Evolutionary conservation across 2,329 filamentous ascomycete genomes (phyloP).

Genomic region (Trichoderma sp.): DNA sequence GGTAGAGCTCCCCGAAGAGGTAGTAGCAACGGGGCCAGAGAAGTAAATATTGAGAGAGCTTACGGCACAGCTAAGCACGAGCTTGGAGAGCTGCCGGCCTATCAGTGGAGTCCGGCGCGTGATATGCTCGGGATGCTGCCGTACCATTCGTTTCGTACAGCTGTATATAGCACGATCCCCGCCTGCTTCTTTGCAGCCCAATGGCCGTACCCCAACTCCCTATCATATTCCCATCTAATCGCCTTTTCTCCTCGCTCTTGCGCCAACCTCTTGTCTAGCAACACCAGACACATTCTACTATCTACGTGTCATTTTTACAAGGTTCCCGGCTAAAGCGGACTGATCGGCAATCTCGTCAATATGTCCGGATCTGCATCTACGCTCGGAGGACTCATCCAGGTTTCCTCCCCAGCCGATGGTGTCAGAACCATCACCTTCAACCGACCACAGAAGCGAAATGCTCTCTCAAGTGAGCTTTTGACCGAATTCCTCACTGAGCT

Average conservation of each 20-base stretch:
- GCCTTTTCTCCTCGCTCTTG: conserved; percentile 2
- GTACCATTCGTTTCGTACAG: conserved; percentile 3
- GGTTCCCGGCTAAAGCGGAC: neutral
- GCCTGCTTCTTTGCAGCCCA: conserved; percentile 10
- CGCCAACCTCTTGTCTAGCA: neutral
- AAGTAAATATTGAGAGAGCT: neutral
- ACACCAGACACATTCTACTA: neutral
- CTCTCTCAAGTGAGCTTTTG: conserved; percentile 55
- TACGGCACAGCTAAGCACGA: neutral
- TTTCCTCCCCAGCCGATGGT: conserved; percentile 30
- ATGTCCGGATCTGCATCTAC: conserved; percentile 23
- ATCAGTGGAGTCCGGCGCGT: conserved; percentile 14
- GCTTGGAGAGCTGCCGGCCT: neutral
- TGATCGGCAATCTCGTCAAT: conserved; percentile 18
- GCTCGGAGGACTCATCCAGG: conserved; percentile 25
- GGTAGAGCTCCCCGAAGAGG: neutral
- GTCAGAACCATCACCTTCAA: conserved; percentile 54
- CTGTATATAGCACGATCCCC: conserved; percentile 15
- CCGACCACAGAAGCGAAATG: conserved; percentile 59
- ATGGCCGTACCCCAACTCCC: neutral
- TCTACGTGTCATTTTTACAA: neutral
- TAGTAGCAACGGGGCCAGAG: neutral
- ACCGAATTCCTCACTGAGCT: conserved; percentile 42
- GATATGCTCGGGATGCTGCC: conserved; percentile 14
- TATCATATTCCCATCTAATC: conserved; percentile 6